Evolutionary conservation across 768 basidiomycete species (phyloP).

Genomic region (Coprinellus micaceus): DNA sequence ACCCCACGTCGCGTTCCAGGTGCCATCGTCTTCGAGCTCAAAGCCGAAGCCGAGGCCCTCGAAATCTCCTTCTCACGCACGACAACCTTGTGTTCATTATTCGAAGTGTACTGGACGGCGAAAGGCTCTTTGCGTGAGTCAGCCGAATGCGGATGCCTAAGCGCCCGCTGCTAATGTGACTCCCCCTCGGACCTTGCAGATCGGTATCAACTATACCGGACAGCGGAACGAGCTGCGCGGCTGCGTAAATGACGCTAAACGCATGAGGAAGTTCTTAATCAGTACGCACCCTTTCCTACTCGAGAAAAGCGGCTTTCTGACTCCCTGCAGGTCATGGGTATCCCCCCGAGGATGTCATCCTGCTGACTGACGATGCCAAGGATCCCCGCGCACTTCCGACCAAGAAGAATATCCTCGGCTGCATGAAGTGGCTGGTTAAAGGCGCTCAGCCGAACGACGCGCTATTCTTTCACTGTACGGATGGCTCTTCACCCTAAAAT

Average conservation of each 20-base stretch:
- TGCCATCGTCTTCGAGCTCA: constrained; percentile 7
- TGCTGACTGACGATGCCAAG: constrained; percentile 59
- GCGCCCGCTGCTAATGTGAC: background rate
- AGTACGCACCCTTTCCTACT: constrained; percentile 31
- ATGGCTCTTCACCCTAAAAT: background rate
- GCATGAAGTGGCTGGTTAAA: constrained; percentile 60
- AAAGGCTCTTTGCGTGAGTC: constrained; percentile 77
- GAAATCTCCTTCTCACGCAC: constrained; percentile 13
- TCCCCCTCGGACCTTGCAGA: constrained; percentile 33
- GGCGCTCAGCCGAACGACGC: constrained; percentile 69
- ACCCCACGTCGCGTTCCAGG: no score
- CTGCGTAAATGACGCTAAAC: constrained; percentile 78
- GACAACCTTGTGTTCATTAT: no score
- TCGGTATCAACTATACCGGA: constrained; percentile 78
- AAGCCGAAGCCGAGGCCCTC: constrained; percentile 13
- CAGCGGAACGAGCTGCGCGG: constrained; percentile 62
- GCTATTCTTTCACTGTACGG: constrained; percentile 71
- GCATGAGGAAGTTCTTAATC: constrained; percentile 65
- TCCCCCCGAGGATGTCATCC: constrained; percentile 54
- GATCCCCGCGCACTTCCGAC: constrained; percentile 44
- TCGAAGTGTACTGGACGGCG: constrained; percentile 75
- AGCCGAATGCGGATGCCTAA: background rate
- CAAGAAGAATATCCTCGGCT: constrained; percentile 42
- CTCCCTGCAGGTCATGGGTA: background rate
- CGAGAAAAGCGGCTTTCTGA: background rate